Conservation (phyloP, 2,329 filamentous ascomycete species). For the Plectosphaerella sp. region DNA sequence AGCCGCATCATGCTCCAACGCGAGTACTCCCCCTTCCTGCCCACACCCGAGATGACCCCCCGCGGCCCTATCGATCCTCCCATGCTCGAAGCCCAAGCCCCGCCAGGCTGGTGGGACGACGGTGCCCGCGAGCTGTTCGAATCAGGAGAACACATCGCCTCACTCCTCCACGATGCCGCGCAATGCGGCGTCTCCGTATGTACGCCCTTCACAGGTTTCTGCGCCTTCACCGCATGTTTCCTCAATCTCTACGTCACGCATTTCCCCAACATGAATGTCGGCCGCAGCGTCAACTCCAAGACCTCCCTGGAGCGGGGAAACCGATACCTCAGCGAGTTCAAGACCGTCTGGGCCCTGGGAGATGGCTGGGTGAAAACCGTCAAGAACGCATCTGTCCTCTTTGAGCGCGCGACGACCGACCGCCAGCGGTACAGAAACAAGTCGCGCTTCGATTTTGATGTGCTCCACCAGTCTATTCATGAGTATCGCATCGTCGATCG, state of each 20-base stretch:
- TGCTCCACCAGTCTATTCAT: slow-evolving; percentile 23
- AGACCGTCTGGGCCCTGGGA: slow-evolving; percentile 21
- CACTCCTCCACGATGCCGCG: slow-evolving; percentile 29
- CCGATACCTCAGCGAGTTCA: slow-evolving; percentile 20
- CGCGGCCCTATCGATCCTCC: slow-evolving; percentile 34
- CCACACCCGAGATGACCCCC: slow-evolving; percentile 26
- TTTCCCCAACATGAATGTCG: slow-evolving; percentile 36
- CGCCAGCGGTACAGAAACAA: slow-evolving; percentile 16
- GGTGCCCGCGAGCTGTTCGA: slow-evolving; percentile 29
- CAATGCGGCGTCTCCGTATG: slow-evolving; percentile 29
- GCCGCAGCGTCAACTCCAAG: slow-evolving; percentile 18
- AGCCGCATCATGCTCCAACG: slow-evolving; percentile 36
- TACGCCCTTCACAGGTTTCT: slow-evolving; percentile 40
- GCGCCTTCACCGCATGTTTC: slow-evolving; percentile 37
- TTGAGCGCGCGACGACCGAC: slow-evolving; percentile 17
- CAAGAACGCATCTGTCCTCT: slow-evolving; percentile 18
- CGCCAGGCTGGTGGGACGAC: slow-evolving; percentile 33
- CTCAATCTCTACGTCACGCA: slow-evolving; percentile 33
- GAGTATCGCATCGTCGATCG: slow-evolving; percentile 24
- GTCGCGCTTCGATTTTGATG: slow-evolving; percentile 21
- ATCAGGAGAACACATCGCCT: slow-evolving; percentile 28
- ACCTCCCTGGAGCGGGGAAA: slow-evolving; percentile 17
- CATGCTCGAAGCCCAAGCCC: slow-evolving; percentile 29
- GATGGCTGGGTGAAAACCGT: slow-evolving; percentile 19
- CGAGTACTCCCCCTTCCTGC: slow-evolving; percentile 40